Base-by-base conservation (phyloP, 768 basidiomycete species). In the Amanita molliuscula region DNA sequence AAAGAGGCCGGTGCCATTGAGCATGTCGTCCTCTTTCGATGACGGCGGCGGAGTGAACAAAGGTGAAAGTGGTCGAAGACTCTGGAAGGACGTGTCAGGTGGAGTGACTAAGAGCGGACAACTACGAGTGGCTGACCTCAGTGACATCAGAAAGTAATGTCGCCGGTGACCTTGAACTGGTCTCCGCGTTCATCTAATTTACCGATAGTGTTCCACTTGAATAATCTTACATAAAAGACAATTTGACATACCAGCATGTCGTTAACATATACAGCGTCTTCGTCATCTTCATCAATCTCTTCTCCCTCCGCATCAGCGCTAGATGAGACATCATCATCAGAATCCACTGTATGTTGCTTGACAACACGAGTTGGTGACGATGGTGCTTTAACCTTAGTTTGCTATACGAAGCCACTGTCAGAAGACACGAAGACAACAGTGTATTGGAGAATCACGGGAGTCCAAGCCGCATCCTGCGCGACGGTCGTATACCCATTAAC, bases 11-110 rank as follows among this genome's bases (percentile, higher is more conserved):
- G n/a, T n/a, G n/a, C n/a, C n/a, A n/a, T n/a, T n/a, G n/a, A n/a
- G n/a, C n/a, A n/a, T n/a, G n/a, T n/a, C n/a, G n/a, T 26, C 8
- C 31, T 26, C n/a, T 20, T 28, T 20, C 25, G 45, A 35, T 21
- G 52, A 54, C 31, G 57, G 53, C 16, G 56, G 53, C 13, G 59
- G 58, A 2, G 59, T 55, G 52, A 58, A 59, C 11, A 60, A 47
- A 38, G 47, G 44, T 2, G 44, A 37, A 11, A 28, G 36, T 43
- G 6, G 43, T 13, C 33, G 25, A 23, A 13, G 11, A 9, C n/a
- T 28, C 33, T 48, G 26, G 35, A 37, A 40, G 0, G 55, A 56
- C 4, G 38, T 26, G 40, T 47, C 28, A 44, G 51, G 29, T 18
- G 34, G 44, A 15, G 11, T 16, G 23, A 23, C 36, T 33, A 3